Percentiles rank a stretch among this genome's conserved stretches.
Evolutionary conservation across 768 basidiomycete genomes (phyloP).

Genomic region (Boletus insuetus): DNA sequence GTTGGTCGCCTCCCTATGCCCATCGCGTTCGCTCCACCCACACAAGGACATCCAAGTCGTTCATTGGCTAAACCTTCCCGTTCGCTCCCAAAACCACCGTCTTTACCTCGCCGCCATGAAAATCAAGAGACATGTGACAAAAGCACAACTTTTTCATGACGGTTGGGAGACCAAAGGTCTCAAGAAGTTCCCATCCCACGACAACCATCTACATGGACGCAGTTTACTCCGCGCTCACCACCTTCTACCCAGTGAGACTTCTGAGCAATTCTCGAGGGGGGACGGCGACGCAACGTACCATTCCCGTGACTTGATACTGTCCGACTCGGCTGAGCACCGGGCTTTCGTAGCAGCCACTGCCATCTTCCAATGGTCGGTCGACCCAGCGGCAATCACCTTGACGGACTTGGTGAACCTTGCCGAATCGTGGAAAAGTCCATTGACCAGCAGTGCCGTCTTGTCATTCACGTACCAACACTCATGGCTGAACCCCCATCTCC

Average conservation of each 20-base stretch:
- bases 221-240: conserved; percentile 6
- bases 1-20: conserved; percentile 34
- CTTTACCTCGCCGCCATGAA: conserved; percentile 7
- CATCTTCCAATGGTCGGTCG: conserved; percentile 1
- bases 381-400: background rate
- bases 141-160: conserved; percentile 5
- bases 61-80: conserved; percentile 7
- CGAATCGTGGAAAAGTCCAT: background rate
- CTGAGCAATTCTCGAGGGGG: background rate
- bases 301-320: conserved; percentile 2
- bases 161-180: background rate
- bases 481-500: conserved; percentile 27
- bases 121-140: conserved; percentile 30
- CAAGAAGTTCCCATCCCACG: conserved; percentile 1
- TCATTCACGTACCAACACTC: conserved; percentile 25
- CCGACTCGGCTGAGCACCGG: background rate
- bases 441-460: background rate
- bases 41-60: conserved; percentile 11
- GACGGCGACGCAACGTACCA: conserved; percentile 7
- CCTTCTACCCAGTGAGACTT: conserved; percentile 9
- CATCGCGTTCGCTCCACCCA: conserved; percentile 40
- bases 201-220: conserved; percentile 14
- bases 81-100: conserved; percentile 32
- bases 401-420: conserved; percentile 7
- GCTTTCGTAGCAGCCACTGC: conserved; percentile 1